A percentile compares a stretch with the other conserved stretches of the same genome.
These are phyloP conservation scores for Malassezia arunalokei DNA, from an alignment of 1,284 basidiomycete species.

Conservation along the genomic window DNA sequence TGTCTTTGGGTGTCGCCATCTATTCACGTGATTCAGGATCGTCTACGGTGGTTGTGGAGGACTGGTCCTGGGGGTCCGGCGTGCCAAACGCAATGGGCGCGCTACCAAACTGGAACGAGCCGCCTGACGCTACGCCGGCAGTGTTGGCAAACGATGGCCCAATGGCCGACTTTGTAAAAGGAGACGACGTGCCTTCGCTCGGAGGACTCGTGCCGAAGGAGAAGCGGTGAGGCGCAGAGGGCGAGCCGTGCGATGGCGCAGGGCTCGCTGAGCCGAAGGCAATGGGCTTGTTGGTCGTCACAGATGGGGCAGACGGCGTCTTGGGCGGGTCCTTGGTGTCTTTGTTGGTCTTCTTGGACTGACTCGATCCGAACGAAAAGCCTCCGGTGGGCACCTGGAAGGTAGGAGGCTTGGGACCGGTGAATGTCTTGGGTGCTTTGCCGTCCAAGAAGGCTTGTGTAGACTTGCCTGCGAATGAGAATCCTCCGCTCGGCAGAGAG, in stretches of 20 bases:
- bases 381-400: constrained; percentile 11
- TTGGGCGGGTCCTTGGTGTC: background rate
- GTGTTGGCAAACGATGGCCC: constrained; percentile 15
- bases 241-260: background rate
- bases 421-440: background rate
- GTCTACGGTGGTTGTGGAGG: too few relatives aligned
- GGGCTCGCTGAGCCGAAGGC: constrained; percentile 7
- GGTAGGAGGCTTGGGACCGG: constrained; percentile 3
- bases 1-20: too few relatives aligned
- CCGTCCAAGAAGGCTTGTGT: background rate
- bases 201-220: constrained; percentile 9
- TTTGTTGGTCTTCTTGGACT: background rate
- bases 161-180: constrained; percentile 13
- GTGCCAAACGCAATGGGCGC: constrained; percentile 10
- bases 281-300: constrained; percentile 6
- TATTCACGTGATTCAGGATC: too few relatives aligned
- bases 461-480: constrained; percentile 10
- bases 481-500: constrained; percentile 3
- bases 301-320: background rate
- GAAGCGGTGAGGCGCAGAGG: constrained; percentile 12
- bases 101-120: constrained; percentile 11
- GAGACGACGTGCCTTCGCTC: background rate
- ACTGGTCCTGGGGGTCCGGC: too few relatives aligned
- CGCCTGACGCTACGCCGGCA: constrained; percentile 4
- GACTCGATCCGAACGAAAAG: constrained; percentile 10